phyloP scores from a whole-genome alignment of 1,284 basidiomycete genomes.

The Irpex sp. region DNA sequence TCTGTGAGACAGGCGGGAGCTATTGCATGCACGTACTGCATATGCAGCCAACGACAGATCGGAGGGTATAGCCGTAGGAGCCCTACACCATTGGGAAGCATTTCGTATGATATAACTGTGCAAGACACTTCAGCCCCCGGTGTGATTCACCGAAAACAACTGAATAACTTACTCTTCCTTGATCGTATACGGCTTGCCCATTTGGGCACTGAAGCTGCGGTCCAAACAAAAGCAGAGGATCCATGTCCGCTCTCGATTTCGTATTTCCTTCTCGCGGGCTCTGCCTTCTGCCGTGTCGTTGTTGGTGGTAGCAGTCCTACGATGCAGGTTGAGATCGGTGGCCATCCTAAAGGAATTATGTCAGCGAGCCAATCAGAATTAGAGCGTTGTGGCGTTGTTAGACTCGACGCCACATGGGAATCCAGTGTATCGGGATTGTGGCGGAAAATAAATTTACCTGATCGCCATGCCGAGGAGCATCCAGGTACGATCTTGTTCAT shows the following conservation, averaged over 20 bases:
- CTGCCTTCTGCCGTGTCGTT: slow-evolving; percentile 74
- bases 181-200: slow-evolving; percentile 87
- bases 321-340: slow-evolving; percentile 92
- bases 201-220: slow-evolving; percentile 87
- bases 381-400: slow-evolving; percentile 5
- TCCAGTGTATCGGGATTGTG: slow-evolving; percentile 1
- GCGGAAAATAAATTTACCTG: slow-evolving; percentile 40
- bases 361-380: slow-evolving; percentile 14
- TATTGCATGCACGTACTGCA: neutral
- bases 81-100: slow-evolving; percentile 67
- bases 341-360: slow-evolving; percentile 68
- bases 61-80: slow-evolving; percentile 55
- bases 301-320: slow-evolving; percentile 72
- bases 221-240: slow-evolving; percentile 89
- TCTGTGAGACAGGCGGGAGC: neutral
- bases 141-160: slow-evolving; percentile 16
- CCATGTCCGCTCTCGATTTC: slow-evolving; percentile 95
- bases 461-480: slow-evolving; percentile 84
- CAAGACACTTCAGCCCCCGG: slow-evolving; percentile 14
- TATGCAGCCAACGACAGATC: slow-evolving; percentile 38
- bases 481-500: slow-evolving; percentile 98
- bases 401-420: neutral
- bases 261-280: slow-evolving; percentile 76
- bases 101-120: slow-evolving; percentile 84
- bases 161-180: slow-evolving; percentile 72